Conservation (phyloP, 2,329 filamentous ascomycete species). For the Chalara sp. region DNA sequence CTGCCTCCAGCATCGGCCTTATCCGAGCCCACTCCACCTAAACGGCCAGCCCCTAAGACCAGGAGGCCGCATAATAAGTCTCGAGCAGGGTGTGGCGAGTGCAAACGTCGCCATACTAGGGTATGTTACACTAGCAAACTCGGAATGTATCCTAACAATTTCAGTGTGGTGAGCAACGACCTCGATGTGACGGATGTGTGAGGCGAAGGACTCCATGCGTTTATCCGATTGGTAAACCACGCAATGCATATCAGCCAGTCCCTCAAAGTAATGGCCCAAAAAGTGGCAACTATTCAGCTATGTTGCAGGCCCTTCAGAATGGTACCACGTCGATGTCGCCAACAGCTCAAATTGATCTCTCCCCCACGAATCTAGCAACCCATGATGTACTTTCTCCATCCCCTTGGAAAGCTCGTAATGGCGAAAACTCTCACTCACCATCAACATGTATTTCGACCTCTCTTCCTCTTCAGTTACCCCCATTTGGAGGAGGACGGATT, state of each 20-base stretch:
- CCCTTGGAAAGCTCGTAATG: neutral
- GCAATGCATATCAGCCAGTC: neutral
- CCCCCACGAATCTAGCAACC: neutral
- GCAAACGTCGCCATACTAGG: slow-evolving; percentile 59
- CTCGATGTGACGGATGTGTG: slow-evolving; percentile 3
- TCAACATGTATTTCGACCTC: neutral
- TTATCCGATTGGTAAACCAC: neutral
- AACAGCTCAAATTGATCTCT: neutral
- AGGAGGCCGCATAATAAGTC: slow-evolving; percentile 38
- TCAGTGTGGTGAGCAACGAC: slow-evolving; percentile 5
- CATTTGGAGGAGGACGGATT: neutral
- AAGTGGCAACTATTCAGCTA: neutral
- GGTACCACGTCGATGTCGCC: neutral
- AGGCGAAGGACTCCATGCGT: slow-evolving; percentile 5
- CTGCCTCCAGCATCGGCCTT: too few relatives aligned
- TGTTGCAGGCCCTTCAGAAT: neutral
- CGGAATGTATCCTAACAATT: neutral
- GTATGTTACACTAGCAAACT: slow-evolving; percentile 23
- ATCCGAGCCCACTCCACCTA: too few relatives aligned
- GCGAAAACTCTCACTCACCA: neutral
- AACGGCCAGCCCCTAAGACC: neutral
- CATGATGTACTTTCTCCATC: neutral
- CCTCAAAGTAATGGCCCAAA: neutral
- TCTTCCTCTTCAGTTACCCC: neutral
- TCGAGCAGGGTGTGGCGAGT: slow-evolving; percentile 58